These are phyloP conservation scores for Baorangia bicolor DNA, from an alignment of 768 basidiomycete genomes.

Conservation along the genomic window DNA sequence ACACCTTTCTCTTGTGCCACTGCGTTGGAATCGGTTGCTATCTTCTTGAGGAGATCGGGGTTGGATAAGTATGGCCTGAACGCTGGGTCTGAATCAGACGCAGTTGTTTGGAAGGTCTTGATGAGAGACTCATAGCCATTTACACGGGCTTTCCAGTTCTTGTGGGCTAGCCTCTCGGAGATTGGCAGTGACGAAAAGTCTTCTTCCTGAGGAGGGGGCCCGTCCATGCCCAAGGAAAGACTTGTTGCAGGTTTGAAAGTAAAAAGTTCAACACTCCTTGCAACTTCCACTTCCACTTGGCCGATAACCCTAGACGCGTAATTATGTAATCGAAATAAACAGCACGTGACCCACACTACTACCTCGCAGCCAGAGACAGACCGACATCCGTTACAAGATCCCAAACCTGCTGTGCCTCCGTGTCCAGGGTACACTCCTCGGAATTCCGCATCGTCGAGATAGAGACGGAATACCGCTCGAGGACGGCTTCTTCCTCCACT, in stretches of 20 bases:
- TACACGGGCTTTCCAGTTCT: slow-evolving; percentile 99
- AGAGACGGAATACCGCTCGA: slow-evolving; percentile 48
- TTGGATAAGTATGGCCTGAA: slow-evolving; percentile 88
- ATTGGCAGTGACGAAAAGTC: slow-evolving; percentile 84
- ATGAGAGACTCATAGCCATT: slow-evolving; percentile 88
- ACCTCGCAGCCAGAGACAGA: slow-evolving; percentile 45
- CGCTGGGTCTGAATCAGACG: slow-evolving; percentile 90
- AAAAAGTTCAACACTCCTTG: slow-evolving; percentile 10
- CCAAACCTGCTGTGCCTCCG: slow-evolving; percentile 54
- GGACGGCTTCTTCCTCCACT: slow-evolving; percentile 53
- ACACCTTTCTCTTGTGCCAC: slow-evolving; percentile 98
- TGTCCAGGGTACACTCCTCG: slow-evolving; percentile 47
- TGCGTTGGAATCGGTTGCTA: slow-evolving; percentile 88
- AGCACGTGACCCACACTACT: slow-evolving; percentile 24
- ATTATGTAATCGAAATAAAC: slow-evolving; percentile 23
- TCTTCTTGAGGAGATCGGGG: slow-evolving; percentile 77
- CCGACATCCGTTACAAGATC: slow-evolving; percentile 61
- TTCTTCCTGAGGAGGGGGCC: slow-evolving; percentile 88
- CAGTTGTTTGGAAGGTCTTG: slow-evolving; percentile 84
- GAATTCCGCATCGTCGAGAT: slow-evolving; percentile 40
- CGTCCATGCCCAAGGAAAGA: slow-evolving; percentile 63
- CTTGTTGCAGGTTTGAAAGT: slow-evolving; percentile 7
- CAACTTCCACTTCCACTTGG: not conserved
- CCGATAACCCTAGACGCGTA: slow-evolving; percentile 10
- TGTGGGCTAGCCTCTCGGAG: slow-evolving; percentile 81